A percentile compares a stretch with the other conserved stretches of the same genome.
Conservation (phyloP, 2,329 filamentous ascomycete species). For the Alternaria sp. region DNA sequence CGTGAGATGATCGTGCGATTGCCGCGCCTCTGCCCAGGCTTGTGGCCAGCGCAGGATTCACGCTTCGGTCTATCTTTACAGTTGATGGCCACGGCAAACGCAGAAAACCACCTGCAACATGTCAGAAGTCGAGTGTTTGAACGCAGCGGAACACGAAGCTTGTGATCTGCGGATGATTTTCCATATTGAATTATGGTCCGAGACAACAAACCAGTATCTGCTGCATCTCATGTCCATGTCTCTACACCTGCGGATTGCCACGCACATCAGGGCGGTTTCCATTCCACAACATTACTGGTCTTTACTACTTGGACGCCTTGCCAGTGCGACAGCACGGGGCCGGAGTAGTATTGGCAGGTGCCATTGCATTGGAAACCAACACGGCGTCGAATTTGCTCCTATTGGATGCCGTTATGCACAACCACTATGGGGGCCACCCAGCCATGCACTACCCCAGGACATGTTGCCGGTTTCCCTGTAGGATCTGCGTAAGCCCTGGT, state of each 20-base stretch:
- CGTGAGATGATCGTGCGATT: conserved; percentile 11
- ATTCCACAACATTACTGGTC: conserved; percentile 1
- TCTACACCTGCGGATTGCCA: not conserved
- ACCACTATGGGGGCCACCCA: conserved; percentile 16
- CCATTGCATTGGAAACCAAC: conserved; percentile 10
- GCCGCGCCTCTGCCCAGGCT: conserved; percentile 25
- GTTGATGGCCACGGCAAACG: conserved; percentile 2
- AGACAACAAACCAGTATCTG: not conserved
- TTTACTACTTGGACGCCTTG: not conserved
- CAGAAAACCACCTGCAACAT: not conserved
- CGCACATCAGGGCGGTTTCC: not conserved
- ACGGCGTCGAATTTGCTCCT: not conserved
- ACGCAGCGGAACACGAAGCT: not conserved
- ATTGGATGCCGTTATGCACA: conserved; percentile 17
- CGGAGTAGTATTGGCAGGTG: conserved; percentile 9
- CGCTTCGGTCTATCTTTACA: conserved; percentile 12
- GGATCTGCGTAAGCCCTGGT: conserved; percentile 11
- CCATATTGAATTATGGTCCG: not conserved
- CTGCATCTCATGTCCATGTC: not conserved
- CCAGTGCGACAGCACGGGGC: conserved; percentile 8
- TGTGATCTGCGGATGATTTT: not conserved
- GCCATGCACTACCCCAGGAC: conserved; percentile 34
- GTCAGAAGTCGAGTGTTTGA: not conserved
- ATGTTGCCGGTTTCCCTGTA: conserved; percentile 12
- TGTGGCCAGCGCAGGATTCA: conserved; percentile 3